Percentiles rank a stretch among this genome's conserved stretches.
These are phyloP conservation scores for Globisporangium echinulatum DNA, from an alignment of 352 stramenopile genomes.

Conservation along the genomic window DNA sequence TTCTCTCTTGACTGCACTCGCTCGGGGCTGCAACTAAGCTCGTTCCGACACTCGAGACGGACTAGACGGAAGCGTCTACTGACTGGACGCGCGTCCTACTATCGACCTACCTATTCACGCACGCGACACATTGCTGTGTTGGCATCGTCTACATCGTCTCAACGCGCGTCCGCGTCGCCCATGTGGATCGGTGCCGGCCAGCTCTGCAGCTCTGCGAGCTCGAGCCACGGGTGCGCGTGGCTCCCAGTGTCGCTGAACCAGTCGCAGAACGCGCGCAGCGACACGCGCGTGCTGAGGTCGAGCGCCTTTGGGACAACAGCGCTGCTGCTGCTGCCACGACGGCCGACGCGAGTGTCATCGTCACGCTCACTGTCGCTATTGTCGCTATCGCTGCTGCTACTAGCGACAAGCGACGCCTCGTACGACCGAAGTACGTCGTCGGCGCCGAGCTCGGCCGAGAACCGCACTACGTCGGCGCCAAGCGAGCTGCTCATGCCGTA, in stretches of 20 bases:
- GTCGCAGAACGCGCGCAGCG: constrained; percentile 57
- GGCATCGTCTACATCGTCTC: neutral
- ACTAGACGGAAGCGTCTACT: no score
- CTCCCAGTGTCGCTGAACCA: constrained; percentile 73
- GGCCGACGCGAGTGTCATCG: constrained; percentile 13
- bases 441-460: constrained; percentile 59
- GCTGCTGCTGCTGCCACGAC: neutral
- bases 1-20: no score
- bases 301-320: constrained; percentile 10
- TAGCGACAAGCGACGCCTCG: constrained; percentile 10
- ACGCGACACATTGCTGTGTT: no score
- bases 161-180: constrained; percentile 16
- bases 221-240: constrained; percentile 67
- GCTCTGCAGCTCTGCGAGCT: constrained; percentile 69
- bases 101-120: no score
- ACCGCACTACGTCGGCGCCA: constrained; percentile 61
- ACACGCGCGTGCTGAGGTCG: constrained; percentile 35
- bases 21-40: no score
- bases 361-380: constrained; percentile 10
- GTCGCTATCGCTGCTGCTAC: constrained; percentile 10
- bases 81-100: no score
- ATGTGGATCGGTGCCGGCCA: constrained; percentile 76
- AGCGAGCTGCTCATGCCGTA: constrained; percentile 80
- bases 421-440: constrained; percentile 67
- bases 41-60: no score